Conservation (phyloP, 2,329 filamentous ascomycete genomes). For the Xylariales sp. region DNA sequence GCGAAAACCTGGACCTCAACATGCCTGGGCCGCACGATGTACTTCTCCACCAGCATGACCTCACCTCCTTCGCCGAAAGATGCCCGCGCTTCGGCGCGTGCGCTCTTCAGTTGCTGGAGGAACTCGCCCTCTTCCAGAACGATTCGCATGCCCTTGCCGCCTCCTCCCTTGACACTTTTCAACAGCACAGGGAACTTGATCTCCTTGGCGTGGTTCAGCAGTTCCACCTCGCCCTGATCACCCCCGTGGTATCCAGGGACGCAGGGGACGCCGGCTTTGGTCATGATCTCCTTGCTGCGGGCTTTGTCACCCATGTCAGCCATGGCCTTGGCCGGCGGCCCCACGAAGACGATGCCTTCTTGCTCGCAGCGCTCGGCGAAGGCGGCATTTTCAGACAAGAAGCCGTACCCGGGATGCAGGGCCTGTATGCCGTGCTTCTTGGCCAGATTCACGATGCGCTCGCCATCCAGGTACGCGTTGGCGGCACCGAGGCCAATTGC, state of each 20-base stretch:
- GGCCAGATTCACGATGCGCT: conserved; percentile 84
- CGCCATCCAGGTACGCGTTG: conserved; percentile 87
- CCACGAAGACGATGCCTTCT: conserved; percentile 90
- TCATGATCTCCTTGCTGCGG: conserved; percentile 92
- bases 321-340: conserved; percentile 77
- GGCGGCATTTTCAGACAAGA: conserved; percentile 85
- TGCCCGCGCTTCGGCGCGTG: conserved; percentile 69
- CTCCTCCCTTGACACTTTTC: conserved; percentile 77
- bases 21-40: conserved; percentile 73
- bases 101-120: conserved; percentile 63
- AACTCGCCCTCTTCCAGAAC: conserved; percentile 68
- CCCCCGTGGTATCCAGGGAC: conserved; percentile 92
- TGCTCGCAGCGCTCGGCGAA: conserved; percentile 87
- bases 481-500: conserved; percentile 79
- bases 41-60: conserved; percentile 81
- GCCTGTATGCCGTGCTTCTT: conserved; percentile 83
- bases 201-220: conserved; percentile 66
- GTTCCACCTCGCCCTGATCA: conserved; percentile 65
- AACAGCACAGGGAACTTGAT: conserved; percentile 67
- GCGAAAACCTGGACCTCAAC: conserved; percentile 92
- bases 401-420: conserved; percentile 95
- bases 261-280: conserved; percentile 86
- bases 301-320: conserved; percentile 67
- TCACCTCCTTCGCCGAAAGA: conserved; percentile 78
- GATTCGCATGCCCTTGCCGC: conserved; percentile 81